These are phyloP conservation scores for Penicillium sp. DNA, from an alignment of 2,329 filamentous ascomycete genomes.

Conservation along the genomic window DNA sequence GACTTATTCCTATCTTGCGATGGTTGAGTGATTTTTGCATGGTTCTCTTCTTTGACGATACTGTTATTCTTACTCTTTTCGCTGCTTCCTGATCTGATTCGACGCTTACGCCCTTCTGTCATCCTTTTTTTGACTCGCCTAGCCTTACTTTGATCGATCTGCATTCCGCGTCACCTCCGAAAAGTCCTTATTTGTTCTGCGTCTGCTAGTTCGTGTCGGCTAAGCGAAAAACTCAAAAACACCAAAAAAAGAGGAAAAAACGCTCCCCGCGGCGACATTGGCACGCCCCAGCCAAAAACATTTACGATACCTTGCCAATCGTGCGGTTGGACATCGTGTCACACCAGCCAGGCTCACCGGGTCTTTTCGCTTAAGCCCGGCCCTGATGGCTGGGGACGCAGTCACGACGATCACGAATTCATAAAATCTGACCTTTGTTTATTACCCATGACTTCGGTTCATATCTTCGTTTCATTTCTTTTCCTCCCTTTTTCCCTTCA, in stretches of 20 bases:
- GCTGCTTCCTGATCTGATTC: conserved; percentile 16
- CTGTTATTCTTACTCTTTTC: conserved; percentile 25
- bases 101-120: conserved; percentile 29
- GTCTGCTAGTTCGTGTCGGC: conserved; percentile 27
- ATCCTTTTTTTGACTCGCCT: conserved; percentile 16
- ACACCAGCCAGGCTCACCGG: conserved; percentile 10
- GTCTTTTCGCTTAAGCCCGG: conserved; percentile 6
- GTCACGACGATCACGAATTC: conserved; percentile 40
- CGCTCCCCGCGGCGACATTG: conserved; percentile 28
- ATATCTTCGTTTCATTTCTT: conserved; percentile 38
- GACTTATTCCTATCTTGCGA: conserved; percentile 19
- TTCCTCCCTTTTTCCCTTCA: conserved; percentile 30
- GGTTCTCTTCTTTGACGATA: conserved; percentile 28
- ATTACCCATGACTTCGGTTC: conserved; percentile 33
- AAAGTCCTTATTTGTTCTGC: conserved; percentile 35
- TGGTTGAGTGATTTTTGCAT: conserved; percentile 23
- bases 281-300: conserved; percentile 23
- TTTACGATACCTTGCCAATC: conserved; percentile 5
- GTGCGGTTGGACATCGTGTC: conserved; percentile 1
- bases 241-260: conserved; percentile 36
- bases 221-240: conserved; percentile 30
- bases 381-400: conserved; percentile 23
- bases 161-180: conserved; percentile 28
- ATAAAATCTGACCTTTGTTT: conserved; percentile 27
- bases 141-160: conserved; percentile 34